Percentiles rank a stretch among this genome's conserved stretches.
These are phyloP conservation scores for Infundibulicybe gibba DNA, from an alignment of 768 basidiomycete species.

Conservation along the genomic window DNA sequence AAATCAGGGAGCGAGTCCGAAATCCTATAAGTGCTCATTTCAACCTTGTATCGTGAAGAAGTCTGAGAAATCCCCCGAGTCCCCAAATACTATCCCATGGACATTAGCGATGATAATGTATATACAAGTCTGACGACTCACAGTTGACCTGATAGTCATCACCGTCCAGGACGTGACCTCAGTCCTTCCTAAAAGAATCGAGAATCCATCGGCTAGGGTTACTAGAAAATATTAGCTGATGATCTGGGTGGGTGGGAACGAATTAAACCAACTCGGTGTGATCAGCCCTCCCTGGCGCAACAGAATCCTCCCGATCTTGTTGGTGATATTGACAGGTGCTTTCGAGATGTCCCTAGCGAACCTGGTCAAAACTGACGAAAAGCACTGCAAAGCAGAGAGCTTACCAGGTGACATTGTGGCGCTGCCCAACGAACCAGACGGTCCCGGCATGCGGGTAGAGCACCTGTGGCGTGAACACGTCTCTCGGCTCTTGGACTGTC, in stretches of 20 bases:
- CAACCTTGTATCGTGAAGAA: too few species aligned
- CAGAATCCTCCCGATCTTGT: conserved; percentile 26
- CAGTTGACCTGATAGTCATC: neutral
- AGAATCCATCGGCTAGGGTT: neutral
- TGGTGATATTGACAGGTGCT: conserved; percentile 34
- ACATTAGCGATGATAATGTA: neutral
- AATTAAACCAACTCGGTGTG: conserved; percentile 11
- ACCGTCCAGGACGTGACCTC: neutral
- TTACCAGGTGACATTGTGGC: conserved; percentile 36
- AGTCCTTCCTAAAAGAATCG: neutral
- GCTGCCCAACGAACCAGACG: conserved; percentile 31
- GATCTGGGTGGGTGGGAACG: neutral
- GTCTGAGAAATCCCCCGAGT: neutral
- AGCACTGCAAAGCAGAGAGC: conserved; percentile 12
- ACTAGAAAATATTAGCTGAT: neutral
- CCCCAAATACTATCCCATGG: neutral
- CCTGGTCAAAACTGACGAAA: conserved; percentile 2
- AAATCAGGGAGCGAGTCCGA: too few species aligned
- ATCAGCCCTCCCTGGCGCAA: conserved; percentile 25
- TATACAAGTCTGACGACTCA: neutral
- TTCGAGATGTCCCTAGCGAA: conserved; percentile 21
- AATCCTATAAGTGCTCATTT: too few species aligned
- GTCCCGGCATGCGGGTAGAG: conserved; percentile 23
- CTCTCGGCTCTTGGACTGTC: conserved; percentile 15
- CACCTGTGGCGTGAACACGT: conserved; percentile 37